Evolutionary conservation across 805 yeast species (phyloP).

Genomic region (Blastobotrys chiropterorum): DNA sequence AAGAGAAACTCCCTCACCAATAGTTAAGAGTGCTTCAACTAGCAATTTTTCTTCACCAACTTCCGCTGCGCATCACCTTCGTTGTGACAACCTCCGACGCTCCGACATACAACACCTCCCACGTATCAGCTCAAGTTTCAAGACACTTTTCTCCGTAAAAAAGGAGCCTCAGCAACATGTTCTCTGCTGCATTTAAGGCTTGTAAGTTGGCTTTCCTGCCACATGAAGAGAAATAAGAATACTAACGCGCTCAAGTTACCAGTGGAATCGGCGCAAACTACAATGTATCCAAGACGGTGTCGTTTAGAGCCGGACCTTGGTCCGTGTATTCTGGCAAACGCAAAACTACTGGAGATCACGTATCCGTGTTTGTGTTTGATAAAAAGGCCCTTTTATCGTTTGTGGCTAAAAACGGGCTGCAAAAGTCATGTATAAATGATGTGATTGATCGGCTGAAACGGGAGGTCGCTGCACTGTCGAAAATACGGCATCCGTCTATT

Average conservation of each 20-base stretch:
- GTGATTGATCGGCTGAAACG: slow-evolving; percentile 55
- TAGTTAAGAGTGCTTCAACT: not conserved
- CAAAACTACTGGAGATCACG: slow-evolving; percentile 39
- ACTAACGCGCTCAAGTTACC: slow-evolving; percentile 12
- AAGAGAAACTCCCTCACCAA: not conserved
- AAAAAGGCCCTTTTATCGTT: slow-evolving; percentile 64
- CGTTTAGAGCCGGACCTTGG: slow-evolving; percentile 79
- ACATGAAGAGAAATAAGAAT: not conserved
- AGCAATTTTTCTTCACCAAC: not conserved
- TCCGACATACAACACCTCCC: not conserved
- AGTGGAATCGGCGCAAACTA: slow-evolving; percentile 39
- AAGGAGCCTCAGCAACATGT: not conserved
- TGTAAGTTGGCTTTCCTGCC: slow-evolving; percentile 12
- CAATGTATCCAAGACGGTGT: slow-evolving; percentile 61
- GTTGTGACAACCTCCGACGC: no score
- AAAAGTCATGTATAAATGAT: slow-evolving; percentile 49
- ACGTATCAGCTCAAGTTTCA: not conserved
- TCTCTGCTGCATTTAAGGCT: slow-evolving; percentile 20
- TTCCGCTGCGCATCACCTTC: not conserved
- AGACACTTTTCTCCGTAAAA: not conserved
- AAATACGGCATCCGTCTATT: slow-evolving; percentile 84
- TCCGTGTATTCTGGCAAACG: slow-evolving; percentile 77
- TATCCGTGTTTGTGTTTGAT: slow-evolving; percentile 82
- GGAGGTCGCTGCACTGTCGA: slow-evolving; percentile 68
- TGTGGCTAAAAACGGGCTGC: slow-evolving; percentile 46